Evolutionary conservation across 1,284 basidiomycete species (phyloP), one percentile per base, ranked within the genome.

Genomic region (Cutaneotrichosporon sp.): DNA sequence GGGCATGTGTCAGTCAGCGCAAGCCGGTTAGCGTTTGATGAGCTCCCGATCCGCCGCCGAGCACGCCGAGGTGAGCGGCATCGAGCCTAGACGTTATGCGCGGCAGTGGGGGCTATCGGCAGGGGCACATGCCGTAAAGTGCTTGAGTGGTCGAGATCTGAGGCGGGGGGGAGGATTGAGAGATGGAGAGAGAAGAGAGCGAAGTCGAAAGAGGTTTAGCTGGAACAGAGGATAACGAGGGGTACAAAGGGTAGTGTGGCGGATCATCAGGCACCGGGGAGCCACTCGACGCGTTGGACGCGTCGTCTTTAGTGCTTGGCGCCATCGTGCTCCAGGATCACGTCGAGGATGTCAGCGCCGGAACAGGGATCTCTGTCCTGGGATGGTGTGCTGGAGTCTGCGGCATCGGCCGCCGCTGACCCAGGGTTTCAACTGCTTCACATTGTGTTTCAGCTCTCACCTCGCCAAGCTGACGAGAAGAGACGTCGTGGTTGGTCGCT

Each of bases 211-310:
- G 1, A 20, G 38, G 8, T 8, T 4, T 29, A 38, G 36, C 6
- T 38, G 36, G 36, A 38, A 38, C 36, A 38, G 45, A 14, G 24
- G 22, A 24, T 24, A 8, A 42, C 7, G 18, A 42, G 18, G 18
- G 18, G 38, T 18, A n/a, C 2, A n/a, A 42, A 8, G 38, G 18
- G 38, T 14, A 11, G 9, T 45, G 45, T 31, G 27, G 50, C 50
- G 50, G 50, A 51, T 51, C 31, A 20, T 33, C 29, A 51, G 50
- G 50, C 50, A 51, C 50, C 50, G 50, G 50, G 50, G 29, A n/a
- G 22, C 10, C 1, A 25, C 5, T 13, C 11, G 24, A 46, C 45
- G 45, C 45, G 45, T 22, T 22, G 4, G 45, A 46, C 45, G 45
- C 45, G 45, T 46, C 14, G 13, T 6, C n/a, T n/a, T 25, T 46